Evolutionary conservation across 179 eudicot species (phyloP).

Genomic region (Actinidia arguta): DNA sequence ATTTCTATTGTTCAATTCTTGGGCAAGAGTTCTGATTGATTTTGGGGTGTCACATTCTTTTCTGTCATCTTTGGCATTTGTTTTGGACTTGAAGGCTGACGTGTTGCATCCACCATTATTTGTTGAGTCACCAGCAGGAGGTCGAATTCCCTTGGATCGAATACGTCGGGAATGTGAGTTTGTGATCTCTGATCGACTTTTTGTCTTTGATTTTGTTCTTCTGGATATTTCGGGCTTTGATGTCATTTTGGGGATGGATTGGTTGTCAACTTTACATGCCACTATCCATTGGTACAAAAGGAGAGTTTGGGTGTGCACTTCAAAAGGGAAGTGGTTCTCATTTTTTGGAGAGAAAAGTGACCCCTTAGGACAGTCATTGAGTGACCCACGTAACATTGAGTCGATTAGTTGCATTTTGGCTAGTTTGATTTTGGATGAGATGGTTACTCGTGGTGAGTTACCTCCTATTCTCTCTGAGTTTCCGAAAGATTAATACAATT

Average conservation of each 20-base stretch:
- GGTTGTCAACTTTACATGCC: not conserved
- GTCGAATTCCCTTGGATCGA: not conserved
- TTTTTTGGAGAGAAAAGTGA: not conserved
- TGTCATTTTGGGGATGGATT: no score
- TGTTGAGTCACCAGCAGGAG: not conserved
- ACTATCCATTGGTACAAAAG: not conserved
- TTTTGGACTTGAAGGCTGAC: not conserved
- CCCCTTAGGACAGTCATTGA: no score
- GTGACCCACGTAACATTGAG: no score
- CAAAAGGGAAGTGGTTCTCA: not conserved
- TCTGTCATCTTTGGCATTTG: not conserved
- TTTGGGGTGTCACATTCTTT: not conserved
- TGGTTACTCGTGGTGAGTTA: not conserved
- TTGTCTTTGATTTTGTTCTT: not conserved
- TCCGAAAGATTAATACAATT: not conserved
- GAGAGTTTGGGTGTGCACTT: not conserved
- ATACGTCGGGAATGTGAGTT: not conserved
- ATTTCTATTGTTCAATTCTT: not conserved
- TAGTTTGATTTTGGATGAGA: not conserved
- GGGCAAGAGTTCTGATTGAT: not conserved
- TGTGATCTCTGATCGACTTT: not conserved
- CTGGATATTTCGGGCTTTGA: not conserved
- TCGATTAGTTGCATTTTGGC: no score
- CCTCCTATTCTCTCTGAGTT: not conserved
- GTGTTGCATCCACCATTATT: not conserved